Conservation (phyloP, 768 basidiomycete species). For the Rubroboletus satanas region DNA sequence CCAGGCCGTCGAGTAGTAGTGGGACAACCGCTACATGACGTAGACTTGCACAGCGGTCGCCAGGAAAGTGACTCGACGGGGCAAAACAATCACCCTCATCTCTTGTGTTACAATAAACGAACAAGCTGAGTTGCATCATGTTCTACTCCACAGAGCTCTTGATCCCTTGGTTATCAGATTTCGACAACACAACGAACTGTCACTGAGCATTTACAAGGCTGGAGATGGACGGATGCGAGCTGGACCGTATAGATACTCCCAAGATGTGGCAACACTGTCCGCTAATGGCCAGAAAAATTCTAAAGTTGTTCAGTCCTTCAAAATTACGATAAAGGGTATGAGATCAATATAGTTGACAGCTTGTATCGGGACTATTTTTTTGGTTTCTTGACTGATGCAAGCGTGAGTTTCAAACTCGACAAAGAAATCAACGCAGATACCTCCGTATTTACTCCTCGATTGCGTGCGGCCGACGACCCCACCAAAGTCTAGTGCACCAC, state of each 20-base stretch:
- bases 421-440: constrained; percentile 40
- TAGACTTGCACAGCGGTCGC: neutral
- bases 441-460: constrained; percentile 89
- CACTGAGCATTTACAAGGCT: neutral
- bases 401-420: constrained; percentile 4
- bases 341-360: neutral
- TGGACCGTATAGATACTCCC: neutral
- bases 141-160: neutral
- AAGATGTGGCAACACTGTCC: neutral
- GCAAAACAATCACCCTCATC: neutral
- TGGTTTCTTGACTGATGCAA: constrained; percentile 74
- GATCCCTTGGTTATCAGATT: neutral
- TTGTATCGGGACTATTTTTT: constrained; percentile 51
- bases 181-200: neutral
- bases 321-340: neutral
- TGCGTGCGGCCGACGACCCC: constrained; percentile 82
- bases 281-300: neutral
- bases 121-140: neutral
- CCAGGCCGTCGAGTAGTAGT: neutral
- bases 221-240: neutral
- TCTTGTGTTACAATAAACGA: neutral
- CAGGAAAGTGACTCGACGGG: neutral
- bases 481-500: constrained; percentile 88
- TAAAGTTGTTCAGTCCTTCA: neutral
- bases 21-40: neutral